A percentile compares a stretch with the other conserved stretches of the same genome.
Conservation (phyloP, 163 green algal species). For the Chloromonas sp. region DNA sequence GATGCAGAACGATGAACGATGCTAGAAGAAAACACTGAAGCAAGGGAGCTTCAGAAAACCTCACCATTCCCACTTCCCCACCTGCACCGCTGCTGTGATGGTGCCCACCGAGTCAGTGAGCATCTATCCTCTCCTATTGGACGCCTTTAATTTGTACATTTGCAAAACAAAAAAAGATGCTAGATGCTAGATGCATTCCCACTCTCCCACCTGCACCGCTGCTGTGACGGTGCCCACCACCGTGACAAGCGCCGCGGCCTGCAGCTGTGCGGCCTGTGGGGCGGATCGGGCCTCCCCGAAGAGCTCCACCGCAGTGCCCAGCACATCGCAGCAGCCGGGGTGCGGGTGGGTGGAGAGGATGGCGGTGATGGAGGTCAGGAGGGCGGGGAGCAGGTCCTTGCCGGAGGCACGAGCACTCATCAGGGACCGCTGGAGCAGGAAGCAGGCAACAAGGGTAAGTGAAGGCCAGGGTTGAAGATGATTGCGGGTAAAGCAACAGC, state of each 20-base stretch:
- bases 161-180: too few relatives aligned
- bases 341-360: conserved; percentile 19
- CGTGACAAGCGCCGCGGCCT: neutral
- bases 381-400: conserved; percentile 33
- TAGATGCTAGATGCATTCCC: too few relatives aligned
- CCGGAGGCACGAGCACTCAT: conserved; percentile 8
- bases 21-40: too few relatives aligned
- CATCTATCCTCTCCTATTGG: neutral
- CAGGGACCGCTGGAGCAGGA: neutral
- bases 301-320: conserved; percentile 37
- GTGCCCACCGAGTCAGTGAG: neutral
- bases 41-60: too few relatives aligned
- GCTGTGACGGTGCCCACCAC: neutral
- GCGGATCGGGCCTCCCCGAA: conserved; percentile 36
- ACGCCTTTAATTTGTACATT: neutral
- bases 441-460: neutral
- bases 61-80: neutral
- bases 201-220: neutral
- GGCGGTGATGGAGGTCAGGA: conserved; percentile 22
- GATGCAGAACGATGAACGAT: too few relatives aligned
- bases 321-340: conserved; percentile 22
- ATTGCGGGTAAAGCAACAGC: neutral
- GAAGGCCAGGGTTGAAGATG: neutral
- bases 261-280: conserved; percentile 7
- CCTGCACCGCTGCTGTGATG: neutral